Conservation (phyloP, 2,329 filamentous ascomycete species). For the Clonostachys chloroleuca region DNA sequence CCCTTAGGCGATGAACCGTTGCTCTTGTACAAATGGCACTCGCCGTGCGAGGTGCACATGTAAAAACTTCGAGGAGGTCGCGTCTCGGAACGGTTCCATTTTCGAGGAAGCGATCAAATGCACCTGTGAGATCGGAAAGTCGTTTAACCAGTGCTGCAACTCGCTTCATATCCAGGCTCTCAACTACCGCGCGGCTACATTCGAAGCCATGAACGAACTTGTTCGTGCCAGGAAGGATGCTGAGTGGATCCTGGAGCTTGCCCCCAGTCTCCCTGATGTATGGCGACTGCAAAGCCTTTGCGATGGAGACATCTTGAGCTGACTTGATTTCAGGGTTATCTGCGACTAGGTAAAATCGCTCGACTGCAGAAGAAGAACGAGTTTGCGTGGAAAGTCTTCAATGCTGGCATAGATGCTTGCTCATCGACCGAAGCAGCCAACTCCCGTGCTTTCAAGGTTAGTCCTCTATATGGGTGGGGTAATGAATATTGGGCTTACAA, state of each 20-base stretch:
- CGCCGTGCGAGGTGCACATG: slow-evolving; percentile 29
- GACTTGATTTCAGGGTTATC: slow-evolving; percentile 25
- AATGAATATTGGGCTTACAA: background rate
- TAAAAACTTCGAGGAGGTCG: slow-evolving; percentile 30
- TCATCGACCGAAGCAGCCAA: too few species aligned
- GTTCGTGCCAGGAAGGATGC: slow-evolving; percentile 31
- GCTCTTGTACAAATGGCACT: slow-evolving; percentile 22
- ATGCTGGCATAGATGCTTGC: slow-evolving; percentile 26
- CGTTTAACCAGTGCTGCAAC: slow-evolving; percentile 31
- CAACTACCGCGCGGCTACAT: slow-evolving; percentile 33
- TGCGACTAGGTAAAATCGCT: slow-evolving; percentile 32
- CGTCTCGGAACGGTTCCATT: slow-evolving; percentile 23
- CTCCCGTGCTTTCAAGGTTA: too few species aligned
- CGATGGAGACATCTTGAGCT: slow-evolving; percentile 2
- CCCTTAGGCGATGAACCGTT: slow-evolving; percentile 26
- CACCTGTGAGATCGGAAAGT: slow-evolving; percentile 24
- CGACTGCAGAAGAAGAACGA: slow-evolving; percentile 27
- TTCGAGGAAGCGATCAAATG: slow-evolving; percentile 37
- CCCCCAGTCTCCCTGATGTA: slow-evolving; percentile 32
- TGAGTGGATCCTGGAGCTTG: slow-evolving; percentile 35
- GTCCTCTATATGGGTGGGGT: background rate
- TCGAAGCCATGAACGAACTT: slow-evolving; percentile 29
- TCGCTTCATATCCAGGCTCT: slow-evolving; percentile 29
- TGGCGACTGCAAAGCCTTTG: background rate
- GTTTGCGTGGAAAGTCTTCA: slow-evolving; percentile 33